Conservation (phyloP, 768 basidiomycete species). For the Tylopilus vinaceipallidus region DNA sequence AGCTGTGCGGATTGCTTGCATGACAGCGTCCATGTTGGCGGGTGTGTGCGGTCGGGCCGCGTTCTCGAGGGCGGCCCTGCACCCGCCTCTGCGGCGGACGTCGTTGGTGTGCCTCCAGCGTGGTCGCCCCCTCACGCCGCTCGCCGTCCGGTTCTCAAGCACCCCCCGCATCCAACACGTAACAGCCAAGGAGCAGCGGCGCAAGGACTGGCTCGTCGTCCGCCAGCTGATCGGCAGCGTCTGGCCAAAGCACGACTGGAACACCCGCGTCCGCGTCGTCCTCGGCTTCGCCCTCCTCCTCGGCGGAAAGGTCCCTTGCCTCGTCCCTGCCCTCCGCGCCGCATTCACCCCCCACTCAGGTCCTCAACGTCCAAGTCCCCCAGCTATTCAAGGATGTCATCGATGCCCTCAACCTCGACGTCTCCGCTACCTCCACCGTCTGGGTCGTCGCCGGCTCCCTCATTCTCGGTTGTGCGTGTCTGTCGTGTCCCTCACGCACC, state of each 20-base stretch:
- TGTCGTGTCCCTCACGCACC: background rate
- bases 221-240: slow-evolving; percentile 82
- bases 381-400: slow-evolving; percentile 91
- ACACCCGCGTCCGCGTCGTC: slow-evolving; percentile 76
- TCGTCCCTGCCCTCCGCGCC: background rate
- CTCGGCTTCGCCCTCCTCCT: slow-evolving; percentile 80
- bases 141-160: slow-evolving; percentile 15
- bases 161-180: slow-evolving; percentile 15
- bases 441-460: slow-evolving; percentile 91
- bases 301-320: slow-evolving; percentile 69
- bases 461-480: slow-evolving; percentile 81
- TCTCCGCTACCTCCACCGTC: slow-evolving; percentile 72
- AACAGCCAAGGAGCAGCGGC: slow-evolving; percentile 51
- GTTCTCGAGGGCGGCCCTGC: slow-evolving; percentile 7
- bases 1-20: no score
- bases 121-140: background rate
- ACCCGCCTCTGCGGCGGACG: background rate
- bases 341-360: slow-evolving; percentile 39
- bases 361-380: slow-evolving; percentile 98
- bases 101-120: slow-evolving; percentile 6
- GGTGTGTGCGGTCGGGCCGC: slow-evolving; percentile 23
- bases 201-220: slow-evolving; percentile 85
- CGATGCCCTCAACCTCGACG: slow-evolving; percentile 83
- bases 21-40: slow-evolving; percentile 20
- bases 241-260: slow-evolving; percentile 88